phyloP scores from a whole-genome alignment of 164 flowering plant species.

The Cinnamomum micranthum region DNA sequence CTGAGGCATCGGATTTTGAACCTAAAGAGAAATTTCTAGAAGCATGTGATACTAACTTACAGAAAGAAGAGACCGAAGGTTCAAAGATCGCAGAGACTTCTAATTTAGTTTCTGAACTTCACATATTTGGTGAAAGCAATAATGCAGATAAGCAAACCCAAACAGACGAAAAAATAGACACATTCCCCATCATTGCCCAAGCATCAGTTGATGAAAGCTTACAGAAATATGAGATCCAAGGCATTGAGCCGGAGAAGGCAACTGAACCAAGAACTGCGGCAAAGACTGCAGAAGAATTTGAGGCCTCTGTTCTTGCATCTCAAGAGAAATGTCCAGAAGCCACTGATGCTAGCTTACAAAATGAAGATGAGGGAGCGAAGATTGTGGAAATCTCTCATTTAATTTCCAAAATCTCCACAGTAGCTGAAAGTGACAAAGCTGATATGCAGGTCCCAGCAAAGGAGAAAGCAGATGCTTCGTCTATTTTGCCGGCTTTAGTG shows the following conservation, averaged over 20 bases:
- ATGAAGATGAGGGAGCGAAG: not conserved
- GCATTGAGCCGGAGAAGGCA: not conserved
- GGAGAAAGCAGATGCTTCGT: not conserved
- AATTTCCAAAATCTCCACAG: not conserved
- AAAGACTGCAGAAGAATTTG: not conserved
- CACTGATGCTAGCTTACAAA: not conserved
- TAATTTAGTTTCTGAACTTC: constrained; percentile 5
- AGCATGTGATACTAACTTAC: not conserved
- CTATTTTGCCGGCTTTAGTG: not conserved
- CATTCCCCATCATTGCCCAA: not conserved
- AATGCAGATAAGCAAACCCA: not conserved
- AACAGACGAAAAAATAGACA: not conserved
- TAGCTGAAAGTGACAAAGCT: not conserved
- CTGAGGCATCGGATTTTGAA: not conserved
- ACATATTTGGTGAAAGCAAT: not conserved
- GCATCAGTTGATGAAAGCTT: not conserved
- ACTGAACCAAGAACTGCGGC: not conserved
- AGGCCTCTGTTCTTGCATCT: not conserved
- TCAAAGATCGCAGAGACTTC: constrained; percentile 12
- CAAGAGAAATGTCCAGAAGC: not conserved
- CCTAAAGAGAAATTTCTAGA: not conserved
- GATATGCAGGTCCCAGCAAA: not conserved
- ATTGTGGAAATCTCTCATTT: not conserved
- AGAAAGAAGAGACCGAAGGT: constrained; percentile 6
- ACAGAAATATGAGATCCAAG: not conserved